Evolutionary conservation across 495 filamentous ascomycete species (phyloP), one percentile per base, ranked within the genome.

Genomic region (Aspergillus olivimuriae): DNA sequence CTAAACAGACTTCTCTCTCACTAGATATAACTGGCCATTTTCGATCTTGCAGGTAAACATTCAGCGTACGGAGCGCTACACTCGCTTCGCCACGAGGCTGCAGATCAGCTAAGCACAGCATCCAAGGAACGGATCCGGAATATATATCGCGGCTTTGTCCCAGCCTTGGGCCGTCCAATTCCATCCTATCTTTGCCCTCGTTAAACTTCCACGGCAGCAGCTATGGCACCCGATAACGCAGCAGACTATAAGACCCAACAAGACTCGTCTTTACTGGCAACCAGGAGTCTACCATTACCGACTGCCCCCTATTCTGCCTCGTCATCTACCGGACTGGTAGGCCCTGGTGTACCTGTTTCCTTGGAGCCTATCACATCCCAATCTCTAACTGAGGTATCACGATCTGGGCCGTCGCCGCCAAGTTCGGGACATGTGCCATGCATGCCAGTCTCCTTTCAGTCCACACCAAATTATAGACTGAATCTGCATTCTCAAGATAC

Each of bases 301-400:
- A 37, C 71, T 72, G 42, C 72, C 80, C n/a, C 86, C 52, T 81
- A 78, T 24, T 82, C 84, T 18, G 71, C 72, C 44, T 86, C 84
- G n/a, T 83, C 84, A 16, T 67, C 75, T 3, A 62, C 63, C 33
- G 60, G 67, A 10, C 63, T 70, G 41, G 59, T 63, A 9, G 46
- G 57, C 38, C 42, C 48, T 2, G 50, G 50, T 35, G 64, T 60
- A 7, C 57, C 61, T 15, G 67, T 70, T 24, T 65, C 68, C 20
- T 65, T 65, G 6, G 70, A 72, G 30, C 58, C 67, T n/a, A 68
- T 58, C 42, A 57, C 69, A 7, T 52, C 65, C 16, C 77, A 80
- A 46, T 65, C 71, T 19, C 61, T 75, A 31, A 55, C 70, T 20
- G 65, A 69, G 15, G 59, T 66, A 50, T 52, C 63, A 30, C 46